These are phyloP conservation scores for Botrytis galanthina DNA, from an alignment of 2,329 filamentous ascomycete genomes.

Conservation along the genomic window DNA sequence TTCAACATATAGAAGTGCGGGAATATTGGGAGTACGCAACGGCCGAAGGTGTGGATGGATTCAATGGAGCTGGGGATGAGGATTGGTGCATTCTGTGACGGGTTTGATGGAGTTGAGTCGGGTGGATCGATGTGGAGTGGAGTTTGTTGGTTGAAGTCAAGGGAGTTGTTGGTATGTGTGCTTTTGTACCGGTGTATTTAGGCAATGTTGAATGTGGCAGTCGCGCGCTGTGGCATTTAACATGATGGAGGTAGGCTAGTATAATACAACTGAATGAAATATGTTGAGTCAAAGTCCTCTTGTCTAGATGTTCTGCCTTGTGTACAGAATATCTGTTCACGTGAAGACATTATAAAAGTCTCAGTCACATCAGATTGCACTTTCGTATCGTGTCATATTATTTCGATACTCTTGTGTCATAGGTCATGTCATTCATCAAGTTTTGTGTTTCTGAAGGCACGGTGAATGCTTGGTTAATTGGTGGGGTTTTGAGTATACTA, in stretches of 20 bases:
- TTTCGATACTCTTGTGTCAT: neutral
- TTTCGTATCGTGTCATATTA: neutral
- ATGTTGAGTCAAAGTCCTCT: neutral
- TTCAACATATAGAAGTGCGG: conserved; percentile 9
- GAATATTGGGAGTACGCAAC: neutral
- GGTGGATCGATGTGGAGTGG: neutral
- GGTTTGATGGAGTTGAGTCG: neutral
- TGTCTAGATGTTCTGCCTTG: neutral
- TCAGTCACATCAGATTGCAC: neutral
- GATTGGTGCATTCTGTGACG: too few relatives aligned
- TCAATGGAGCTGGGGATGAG: neutral
- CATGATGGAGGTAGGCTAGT: neutral
- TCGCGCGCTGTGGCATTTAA: neutral
- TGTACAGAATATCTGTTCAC: neutral
- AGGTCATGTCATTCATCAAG: neutral
- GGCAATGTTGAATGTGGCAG: neutral
- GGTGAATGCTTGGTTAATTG: neutral
- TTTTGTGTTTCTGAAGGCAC: neutral
- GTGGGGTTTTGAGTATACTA: neutral
- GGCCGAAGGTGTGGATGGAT: neutral
- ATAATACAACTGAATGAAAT: neutral
- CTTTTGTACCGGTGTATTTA: neutral
- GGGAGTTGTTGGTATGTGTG: neutral
- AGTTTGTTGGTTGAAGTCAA: neutral
- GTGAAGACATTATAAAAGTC: neutral